Percentiles rank a stretch among this genome's conserved stretches.
Conservation (phyloP, 805 yeast genomes). For the Kuraishia molischiana region DNA sequence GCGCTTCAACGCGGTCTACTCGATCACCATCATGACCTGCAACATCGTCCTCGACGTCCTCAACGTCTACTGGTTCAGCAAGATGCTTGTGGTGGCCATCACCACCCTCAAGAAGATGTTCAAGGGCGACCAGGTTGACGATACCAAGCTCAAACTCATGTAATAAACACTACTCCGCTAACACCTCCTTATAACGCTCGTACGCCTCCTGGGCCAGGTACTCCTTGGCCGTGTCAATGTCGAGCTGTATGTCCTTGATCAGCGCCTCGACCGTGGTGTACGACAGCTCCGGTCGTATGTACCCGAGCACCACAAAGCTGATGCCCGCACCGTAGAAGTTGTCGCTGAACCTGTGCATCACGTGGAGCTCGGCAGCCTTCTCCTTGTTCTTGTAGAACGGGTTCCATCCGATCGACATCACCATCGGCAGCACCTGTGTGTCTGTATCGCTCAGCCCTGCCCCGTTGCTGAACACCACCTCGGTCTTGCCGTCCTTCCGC, state of each 20-base stretch:
- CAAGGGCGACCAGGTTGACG: constrained; percentile 11
- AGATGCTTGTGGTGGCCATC: constrained; percentile 26
- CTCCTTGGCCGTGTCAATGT: constrained; percentile 57
- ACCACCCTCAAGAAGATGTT: constrained; percentile 21
- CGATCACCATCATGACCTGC: constrained; percentile 17
- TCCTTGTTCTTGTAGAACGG: constrained; percentile 77
- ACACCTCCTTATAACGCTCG: not conserved
- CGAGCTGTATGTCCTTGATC: constrained; percentile 73
- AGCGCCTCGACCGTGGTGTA: constrained; percentile 78
- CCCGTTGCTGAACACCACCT: constrained; percentile 58
- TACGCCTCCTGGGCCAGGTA: constrained; percentile 36
- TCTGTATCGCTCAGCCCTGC: constrained; percentile 21
- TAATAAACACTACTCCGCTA: too few relatives aligned
- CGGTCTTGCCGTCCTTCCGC: constrained; percentile 26
- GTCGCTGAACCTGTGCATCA: constrained; percentile 58
- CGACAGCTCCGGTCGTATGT: constrained; percentile 82
- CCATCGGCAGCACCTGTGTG: constrained; percentile 68
- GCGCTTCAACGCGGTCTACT: constrained; percentile 15
- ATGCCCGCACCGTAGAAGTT: constrained; percentile 80
- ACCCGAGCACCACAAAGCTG: constrained; percentile 68
- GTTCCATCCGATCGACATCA: constrained; percentile 93
- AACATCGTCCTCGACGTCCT: constrained; percentile 23
- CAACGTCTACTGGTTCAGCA: constrained; percentile 26
- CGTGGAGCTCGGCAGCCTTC: constrained; percentile 82
- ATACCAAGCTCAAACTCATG: constrained; percentile 20